Base-by-base conservation (phyloP, 148 eudicot genomes). In the Persicaria maculosa region DNA sequence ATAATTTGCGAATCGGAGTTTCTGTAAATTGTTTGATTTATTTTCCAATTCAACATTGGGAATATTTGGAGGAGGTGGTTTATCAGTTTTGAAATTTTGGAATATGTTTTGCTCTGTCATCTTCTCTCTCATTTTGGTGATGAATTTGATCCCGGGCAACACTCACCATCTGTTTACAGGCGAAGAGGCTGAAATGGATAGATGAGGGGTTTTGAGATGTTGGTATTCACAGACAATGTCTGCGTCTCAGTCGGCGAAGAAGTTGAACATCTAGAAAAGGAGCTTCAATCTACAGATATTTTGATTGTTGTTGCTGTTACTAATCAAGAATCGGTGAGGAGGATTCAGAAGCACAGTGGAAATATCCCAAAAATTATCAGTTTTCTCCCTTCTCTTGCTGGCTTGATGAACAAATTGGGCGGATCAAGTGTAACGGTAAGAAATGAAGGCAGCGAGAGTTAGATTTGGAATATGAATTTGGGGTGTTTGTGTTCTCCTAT, bases 151-250 rank as follows among this genome's bases (percentile, higher is more conserved):
- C 14, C 14, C 47, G 10, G 74, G 50, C 77, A 2, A 44, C n/a
- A 40, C 15, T 68, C 22, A 22, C 6, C 9, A 10, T 64, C 9
- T 36, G 46, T 20, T 14, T 64, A 71, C 88, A 95, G 98, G 98
- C 96, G 20, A 78, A 77, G 73, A 85, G 86, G 78, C 67, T 95
- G 78, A 88, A 90, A 79, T 95, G 97, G 96, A 87, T 92, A 74
- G 98, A 95, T 76, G 89, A 92, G 22, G 73, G 86, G 80, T 58
- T 88, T 73, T 74, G 89, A 90, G 58, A 90, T 92, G 98, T 79
- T 64, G 71, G 98, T 90, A 20, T 88, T 86, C 75, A 74, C 84
- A 14, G 98, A 88, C 80, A 84, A 62, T 44, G 3, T 76, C 47
- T 64, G 53, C 25, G 75, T 62, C 73, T 73, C 79, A 11, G 64